Base-by-base conservation (phyloP, 192 early-diverging fungal species). In the Podochytrium sp. region DNA sequence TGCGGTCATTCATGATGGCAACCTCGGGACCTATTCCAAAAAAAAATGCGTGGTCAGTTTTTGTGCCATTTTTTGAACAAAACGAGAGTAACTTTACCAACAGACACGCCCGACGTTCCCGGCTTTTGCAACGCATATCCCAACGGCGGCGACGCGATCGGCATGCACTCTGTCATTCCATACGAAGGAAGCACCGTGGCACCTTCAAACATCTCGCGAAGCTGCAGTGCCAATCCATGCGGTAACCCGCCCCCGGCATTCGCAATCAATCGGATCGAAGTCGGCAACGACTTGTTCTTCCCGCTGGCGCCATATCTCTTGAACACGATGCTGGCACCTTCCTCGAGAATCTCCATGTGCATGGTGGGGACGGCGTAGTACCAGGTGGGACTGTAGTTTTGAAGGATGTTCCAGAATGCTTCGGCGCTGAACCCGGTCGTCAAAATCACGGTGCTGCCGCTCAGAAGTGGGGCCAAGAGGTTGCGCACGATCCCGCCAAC, bases 401-500 rank as follows among this genome's bases (percentile, higher is more conserved):
- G 68, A 61, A 79, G 47, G 42, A 79, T 74, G 52, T 65, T 78
- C 65, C 71, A 79, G 65, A 74, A 84, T 20, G 66, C 66, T 35
- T 41, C 47, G 27, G 76, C 47, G 70, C 72, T 75, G 62, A 79
- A 84, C 32, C 61, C 77, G 39, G 62, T 37, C 20, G 91, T 92
- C 66, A 93, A 73, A 12, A 92, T 89, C 2, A 86, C 86, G 1
- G 87, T 79, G n/a, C 91, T 91, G 39, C 90, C 90, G 18, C 90
- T 83, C 27, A 85, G 80, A 14, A 95, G 80, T 5, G 92, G 85
- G 3, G 93, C 80, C 23, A 95, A 80, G 56, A 90, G 76, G 33
- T 90, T 91, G 53, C 92, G 87, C 16, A 95, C 83, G 49, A 95
- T 81, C 12, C 93, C 93, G 64, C 94, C 93, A 6, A 93, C 92